Conservation (phyloP, 2,329 filamentous ascomycete species). For the Karstenula rhodostoma region DNA sequence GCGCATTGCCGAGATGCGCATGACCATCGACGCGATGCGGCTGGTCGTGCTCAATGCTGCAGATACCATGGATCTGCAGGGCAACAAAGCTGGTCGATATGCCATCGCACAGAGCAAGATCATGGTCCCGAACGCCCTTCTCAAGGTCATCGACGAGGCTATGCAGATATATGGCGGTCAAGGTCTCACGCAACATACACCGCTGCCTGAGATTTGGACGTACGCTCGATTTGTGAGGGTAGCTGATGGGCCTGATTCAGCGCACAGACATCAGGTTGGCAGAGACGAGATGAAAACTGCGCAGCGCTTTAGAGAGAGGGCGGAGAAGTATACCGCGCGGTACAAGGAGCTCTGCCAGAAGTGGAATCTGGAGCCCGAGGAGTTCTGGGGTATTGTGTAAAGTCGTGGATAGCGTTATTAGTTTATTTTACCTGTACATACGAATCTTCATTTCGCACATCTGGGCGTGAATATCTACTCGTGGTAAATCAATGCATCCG, state of each 20-base stretch:
- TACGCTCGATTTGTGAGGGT: conserved; percentile 54
- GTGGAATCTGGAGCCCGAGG: conserved; percentile 41
- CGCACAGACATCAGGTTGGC: conserved; percentile 54
- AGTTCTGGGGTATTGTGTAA: conserved; percentile 40
- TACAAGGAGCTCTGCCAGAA: conserved; percentile 47
- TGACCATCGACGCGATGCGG: conserved; percentile 52
- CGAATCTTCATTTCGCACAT: neutral
- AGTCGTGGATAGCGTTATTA: neutral
- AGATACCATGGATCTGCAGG: conserved; percentile 52
- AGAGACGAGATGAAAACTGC: conserved; percentile 54
- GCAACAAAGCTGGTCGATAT: conserved; percentile 52
- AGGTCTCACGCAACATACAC: conserved; percentile 54
- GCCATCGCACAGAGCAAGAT: conserved; percentile 56
- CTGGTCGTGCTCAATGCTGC: conserved; percentile 54
- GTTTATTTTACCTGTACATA: neutral
- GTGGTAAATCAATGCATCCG: neutral
- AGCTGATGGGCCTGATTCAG: conserved; percentile 53
- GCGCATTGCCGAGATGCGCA: conserved; percentile 52
- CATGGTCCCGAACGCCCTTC: conserved; percentile 51
- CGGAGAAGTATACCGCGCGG: conserved; percentile 45
- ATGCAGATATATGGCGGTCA: conserved; percentile 56
- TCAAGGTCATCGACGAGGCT: conserved; percentile 53
- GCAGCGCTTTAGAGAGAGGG: conserved; percentile 42
- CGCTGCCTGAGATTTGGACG: conserved; percentile 54
- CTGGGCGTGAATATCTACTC: neutral